phyloP scores from a whole-genome alignment of 768 basidiomycete species.

The Termitomyces sp. region DNA sequence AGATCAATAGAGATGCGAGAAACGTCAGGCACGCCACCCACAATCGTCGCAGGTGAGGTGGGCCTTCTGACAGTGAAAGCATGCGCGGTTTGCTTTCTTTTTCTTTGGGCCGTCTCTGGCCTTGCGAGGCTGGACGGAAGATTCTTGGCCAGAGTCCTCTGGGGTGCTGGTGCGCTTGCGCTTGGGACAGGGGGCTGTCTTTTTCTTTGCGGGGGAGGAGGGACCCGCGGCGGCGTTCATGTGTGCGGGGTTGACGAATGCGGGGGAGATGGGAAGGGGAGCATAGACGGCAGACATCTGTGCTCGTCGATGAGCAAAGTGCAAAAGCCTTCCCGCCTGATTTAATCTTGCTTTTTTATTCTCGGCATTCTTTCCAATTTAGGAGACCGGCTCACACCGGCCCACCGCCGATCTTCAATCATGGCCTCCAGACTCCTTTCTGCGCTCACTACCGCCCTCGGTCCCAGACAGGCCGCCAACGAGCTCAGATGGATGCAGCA shows the following conservation, averaged over 20 bases:
- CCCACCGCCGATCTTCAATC: conserved; percentile 5
- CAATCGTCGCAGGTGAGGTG: conserved; percentile 99
- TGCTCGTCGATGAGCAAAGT: conserved; percentile 13
- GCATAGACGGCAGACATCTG: conserved; percentile 32
- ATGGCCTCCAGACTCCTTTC: conserved; percentile 14
- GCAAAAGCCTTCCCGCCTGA: conserved; percentile 11
- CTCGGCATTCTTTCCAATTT: conserved; percentile 14
- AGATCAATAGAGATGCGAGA: conserved; percentile 13
- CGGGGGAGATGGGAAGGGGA: conserved; percentile 26
- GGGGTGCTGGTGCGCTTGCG: conserved; percentile 59
- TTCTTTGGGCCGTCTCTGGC: conserved; percentile 79
- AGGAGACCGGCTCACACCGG: conserved; percentile 13
- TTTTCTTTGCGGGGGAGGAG: conserved; percentile 36
- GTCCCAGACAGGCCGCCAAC: conserved; percentile 27
- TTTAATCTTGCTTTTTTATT: conserved; percentile 17
- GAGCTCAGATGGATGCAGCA: conserved; percentile 42
- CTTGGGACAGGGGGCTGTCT: conserved; percentile 31
- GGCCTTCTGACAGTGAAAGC: conserved; percentile 94
- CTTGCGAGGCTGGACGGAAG: conserved; percentile 42
- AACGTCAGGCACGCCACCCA: conserved; percentile 34
- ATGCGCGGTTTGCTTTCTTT: conserved; percentile 93
- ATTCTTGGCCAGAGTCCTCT: conserved; percentile 48
- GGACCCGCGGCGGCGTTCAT: conserved; percentile 42
- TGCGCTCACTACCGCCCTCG: conserved; percentile 26
- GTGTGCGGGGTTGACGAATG: conserved; percentile 37